Evolutionary conservation across 768 basidiomycete species (phyloP).

Genomic region (Chiua virens): DNA sequence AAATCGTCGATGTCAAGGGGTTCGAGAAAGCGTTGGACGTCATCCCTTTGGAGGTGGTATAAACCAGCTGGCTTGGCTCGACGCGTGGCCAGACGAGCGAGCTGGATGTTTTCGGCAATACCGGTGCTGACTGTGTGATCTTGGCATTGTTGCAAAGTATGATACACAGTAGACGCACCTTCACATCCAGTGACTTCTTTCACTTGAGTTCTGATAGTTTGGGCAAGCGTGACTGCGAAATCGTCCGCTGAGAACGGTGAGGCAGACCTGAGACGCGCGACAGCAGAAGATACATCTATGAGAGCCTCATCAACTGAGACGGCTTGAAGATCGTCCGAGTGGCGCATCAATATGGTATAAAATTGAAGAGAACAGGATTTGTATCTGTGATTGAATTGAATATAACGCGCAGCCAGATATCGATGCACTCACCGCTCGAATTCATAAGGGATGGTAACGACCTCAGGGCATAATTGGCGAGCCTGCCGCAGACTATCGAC

Average conservation of each 20-base stretch:
- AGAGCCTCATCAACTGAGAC: conserved; percentile 97
- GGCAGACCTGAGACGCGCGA: conserved; percentile 38
- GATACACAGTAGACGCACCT: conserved; percentile 42
- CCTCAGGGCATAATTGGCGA: conserved; percentile 66
- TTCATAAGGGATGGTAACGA: conserved; percentile 88
- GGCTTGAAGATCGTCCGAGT: conserved; percentile 90
- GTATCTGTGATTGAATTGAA: conserved; percentile 52
- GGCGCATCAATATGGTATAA: conserved; percentile 88
- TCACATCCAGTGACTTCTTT: conserved; percentile 81
- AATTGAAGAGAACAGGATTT: conserved; percentile 82
- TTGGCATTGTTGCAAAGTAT: background rate
- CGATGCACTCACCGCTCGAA: conserved; percentile 65
- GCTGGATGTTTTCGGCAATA: conserved; percentile 86
- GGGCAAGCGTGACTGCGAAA: conserved; percentile 75
- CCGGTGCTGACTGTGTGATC: conserved; percentile 78
- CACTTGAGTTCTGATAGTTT: conserved; percentile 77
- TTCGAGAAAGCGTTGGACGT: conserved; percentile 54
- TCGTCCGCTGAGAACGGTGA: conserved; percentile 39
- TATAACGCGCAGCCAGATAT: background rate
- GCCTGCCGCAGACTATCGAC: conserved; percentile 71
- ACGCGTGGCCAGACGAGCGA: conserved; percentile 89
- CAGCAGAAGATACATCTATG: conserved; percentile 75
- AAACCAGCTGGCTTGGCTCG: conserved; percentile 90
- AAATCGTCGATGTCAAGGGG: conserved; percentile 77
- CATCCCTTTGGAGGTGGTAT: conserved; percentile 64